A percentile compares a stretch with the other conserved stretches of the same genome.
Conservation (phyloP, 1,139 yeast genomes). For the Hyphopichia buzzinii region DNA sequence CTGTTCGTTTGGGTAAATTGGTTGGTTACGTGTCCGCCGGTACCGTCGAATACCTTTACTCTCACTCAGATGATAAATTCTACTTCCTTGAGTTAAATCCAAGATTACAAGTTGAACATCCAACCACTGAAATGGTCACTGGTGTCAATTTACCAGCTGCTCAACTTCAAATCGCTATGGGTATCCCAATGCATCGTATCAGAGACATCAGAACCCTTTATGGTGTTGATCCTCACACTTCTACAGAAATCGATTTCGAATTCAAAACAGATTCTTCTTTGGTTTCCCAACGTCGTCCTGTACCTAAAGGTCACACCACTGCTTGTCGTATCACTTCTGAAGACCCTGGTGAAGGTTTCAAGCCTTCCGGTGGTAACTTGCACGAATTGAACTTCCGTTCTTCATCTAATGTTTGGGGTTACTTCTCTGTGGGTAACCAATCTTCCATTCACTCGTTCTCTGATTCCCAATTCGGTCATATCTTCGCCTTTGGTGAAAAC, state of each 20-base stretch:
- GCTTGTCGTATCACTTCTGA: conserved; percentile 99
- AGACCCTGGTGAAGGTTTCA: conserved; percentile 99
- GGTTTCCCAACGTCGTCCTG: conserved; percentile 83
- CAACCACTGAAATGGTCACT: conserved; percentile 98
- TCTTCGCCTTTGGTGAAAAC: conserved; percentile 97
- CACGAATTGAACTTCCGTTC: conserved; percentile 96
- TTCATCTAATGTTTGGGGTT: conserved; percentile 98
- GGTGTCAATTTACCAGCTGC: conserved; percentile 98
- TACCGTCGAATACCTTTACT: conserved; percentile 94
- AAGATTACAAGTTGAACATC: conserved; percentile 98
- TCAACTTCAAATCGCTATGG: conserved; percentile 98
- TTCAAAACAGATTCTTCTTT: conserved; percentile 72
- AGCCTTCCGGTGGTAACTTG: conserved; percentile 95
- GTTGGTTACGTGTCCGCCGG: conserved; percentile 99
- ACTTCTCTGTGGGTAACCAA: conserved; percentile 93
- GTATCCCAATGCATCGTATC: conserved; percentile 94
- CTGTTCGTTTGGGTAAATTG: conserved; percentile 90
- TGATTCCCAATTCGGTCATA: conserved; percentile 98
- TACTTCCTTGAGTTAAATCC: conserved; percentile 96
- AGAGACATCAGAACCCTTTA: conserved; percentile 88
- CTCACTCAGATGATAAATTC: conserved; percentile 90
- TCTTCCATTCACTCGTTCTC: conserved; percentile 97
- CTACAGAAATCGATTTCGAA: conserved; percentile 88
- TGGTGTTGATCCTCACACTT: conserved; percentile 93
- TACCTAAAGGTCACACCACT: conserved; percentile 96